phyloP scores from a whole-genome alignment of 2,329 filamentous ascomycete genomes.

The Pseudopithomyces chartarum region DNA sequence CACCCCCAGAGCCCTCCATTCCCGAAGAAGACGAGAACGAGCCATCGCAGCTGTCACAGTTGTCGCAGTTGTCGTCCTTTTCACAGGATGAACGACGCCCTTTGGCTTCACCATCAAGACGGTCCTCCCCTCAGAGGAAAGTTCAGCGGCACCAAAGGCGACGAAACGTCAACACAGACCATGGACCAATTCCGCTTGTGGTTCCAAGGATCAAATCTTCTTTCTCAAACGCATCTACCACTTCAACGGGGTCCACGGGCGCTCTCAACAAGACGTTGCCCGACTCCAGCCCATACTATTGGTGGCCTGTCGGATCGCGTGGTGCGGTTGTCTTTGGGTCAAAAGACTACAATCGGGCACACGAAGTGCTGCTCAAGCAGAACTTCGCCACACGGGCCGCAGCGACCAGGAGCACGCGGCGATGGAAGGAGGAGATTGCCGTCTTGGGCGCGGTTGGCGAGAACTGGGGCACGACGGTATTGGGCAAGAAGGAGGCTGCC shows the following conservation, averaged over 20 bases:
- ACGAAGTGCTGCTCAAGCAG: conserved; percentile 72
- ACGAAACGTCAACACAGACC: conserved; percentile 36
- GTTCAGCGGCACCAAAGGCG: conserved; percentile 16
- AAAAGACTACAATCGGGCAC: conserved; percentile 67
- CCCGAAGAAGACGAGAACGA: conserved; percentile 38
- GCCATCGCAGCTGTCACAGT: conserved; percentile 27
- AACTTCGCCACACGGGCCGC: conserved; percentile 72
- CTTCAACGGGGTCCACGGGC: conserved; percentile 51
- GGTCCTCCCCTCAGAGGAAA: conserved; percentile 16
- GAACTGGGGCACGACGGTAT: conserved; percentile 34
- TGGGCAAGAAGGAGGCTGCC: conserved; percentile 28
- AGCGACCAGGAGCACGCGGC: conserved; percentile 66
- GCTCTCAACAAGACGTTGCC: conserved; percentile 50
- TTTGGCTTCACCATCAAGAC: conserved; percentile 2
- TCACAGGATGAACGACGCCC: conserved; percentile 25
- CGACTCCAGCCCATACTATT: conserved; percentile 65
- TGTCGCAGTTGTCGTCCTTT: conserved; percentile 27
- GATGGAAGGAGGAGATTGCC: conserved; percentile 73
- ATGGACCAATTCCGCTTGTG: conserved; percentile 66
- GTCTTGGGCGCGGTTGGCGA: conserved; percentile 37
- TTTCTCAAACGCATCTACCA: conserved; percentile 46
- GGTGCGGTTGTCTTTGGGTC: conserved; percentile 69
- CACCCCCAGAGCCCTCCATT: conserved; percentile 57
- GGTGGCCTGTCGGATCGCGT: conserved; percentile 66
- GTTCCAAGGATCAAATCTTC: conserved; percentile 67